phyloP scores from a whole-genome alignment of 2,329 filamentous ascomycete genomes.

The Aspergillus pseudoglaucus region DNA sequence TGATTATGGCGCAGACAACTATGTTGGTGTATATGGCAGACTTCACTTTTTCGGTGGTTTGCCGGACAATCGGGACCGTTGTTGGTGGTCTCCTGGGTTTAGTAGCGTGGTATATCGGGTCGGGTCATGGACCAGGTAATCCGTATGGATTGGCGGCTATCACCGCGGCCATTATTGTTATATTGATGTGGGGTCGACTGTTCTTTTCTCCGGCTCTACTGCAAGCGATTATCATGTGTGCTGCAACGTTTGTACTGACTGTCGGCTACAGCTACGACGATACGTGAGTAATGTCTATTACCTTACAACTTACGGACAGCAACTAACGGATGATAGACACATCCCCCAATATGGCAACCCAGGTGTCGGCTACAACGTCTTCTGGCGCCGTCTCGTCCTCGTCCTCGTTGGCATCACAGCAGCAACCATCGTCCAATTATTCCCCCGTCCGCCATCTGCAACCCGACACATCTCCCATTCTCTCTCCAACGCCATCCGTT shows the following conservation, averaged over 20 bases:
- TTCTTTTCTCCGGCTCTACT: conserved; percentile 26
- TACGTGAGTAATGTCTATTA: conserved; percentile 15
- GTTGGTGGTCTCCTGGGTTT: conserved; percentile 44
- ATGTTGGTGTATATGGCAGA: conserved; percentile 47
- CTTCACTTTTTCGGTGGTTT: conserved; percentile 43
- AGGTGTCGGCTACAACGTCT: conserved; percentile 42
- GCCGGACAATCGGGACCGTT: conserved; percentile 39
- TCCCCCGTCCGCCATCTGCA: conserved; percentile 44
- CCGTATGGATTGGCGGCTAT: conserved; percentile 45
- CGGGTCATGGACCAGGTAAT: conserved; percentile 44
- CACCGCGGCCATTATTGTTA: conserved; percentile 23
- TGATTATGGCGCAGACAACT: conserved; percentile 47
- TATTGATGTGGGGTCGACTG: conserved; percentile 32
- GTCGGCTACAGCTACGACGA: conserved; percentile 45
- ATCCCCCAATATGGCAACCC: conserved; percentile 41
- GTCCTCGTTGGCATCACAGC: conserved; percentile 43
- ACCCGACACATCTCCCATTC: conserved; percentile 41
- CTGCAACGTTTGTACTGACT: conserved; percentile 40
- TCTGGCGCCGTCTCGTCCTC: conserved; percentile 41
- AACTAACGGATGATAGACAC: conserved; percentile 23
- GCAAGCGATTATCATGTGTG: conserved; percentile 32
- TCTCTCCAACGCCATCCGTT: conserved; percentile 39
- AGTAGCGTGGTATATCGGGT: conserved; percentile 48
- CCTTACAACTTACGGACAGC: neutral
- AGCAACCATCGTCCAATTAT: conserved; percentile 41